Evolutionary conservation across 768 basidiomycete genomes (phyloP).

Genomic region (Lentinula aciculospora): DNA sequence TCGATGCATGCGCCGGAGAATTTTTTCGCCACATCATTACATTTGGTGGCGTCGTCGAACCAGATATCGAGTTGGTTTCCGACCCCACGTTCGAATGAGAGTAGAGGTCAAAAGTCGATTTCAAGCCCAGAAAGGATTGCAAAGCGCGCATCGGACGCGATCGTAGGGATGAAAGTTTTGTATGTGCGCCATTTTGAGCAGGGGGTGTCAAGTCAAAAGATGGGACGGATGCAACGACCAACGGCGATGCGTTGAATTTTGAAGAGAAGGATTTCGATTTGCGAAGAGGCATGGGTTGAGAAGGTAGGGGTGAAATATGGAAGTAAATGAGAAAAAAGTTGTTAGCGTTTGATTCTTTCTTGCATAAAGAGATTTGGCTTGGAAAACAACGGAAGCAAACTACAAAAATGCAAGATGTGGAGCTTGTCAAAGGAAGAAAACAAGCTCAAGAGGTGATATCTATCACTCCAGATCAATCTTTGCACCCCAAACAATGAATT

Average conservation of each 20-base stretch:
- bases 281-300: neutral
- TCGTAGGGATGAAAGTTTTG: neutral
- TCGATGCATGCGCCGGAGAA: neutral
- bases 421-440: neutral
- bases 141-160: neutral
- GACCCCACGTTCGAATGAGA: neutral
- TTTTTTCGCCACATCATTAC: neutral
- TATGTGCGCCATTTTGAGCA: neutral
- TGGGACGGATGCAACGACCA: neutral
- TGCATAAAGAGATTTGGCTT: neutral
- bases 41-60: neutral
- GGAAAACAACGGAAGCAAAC: too few species aligned
- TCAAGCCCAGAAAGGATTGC: neutral
- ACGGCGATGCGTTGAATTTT: neutral
- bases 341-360: neutral
- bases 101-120: neutral
- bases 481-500: too few species aligned
- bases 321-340: neutral
- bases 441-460: neutral
- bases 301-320: neutral
- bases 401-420: too few species aligned
- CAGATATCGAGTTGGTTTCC: neutral
- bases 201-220: neutral
- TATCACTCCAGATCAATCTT: neutral
- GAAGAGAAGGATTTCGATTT: neutral